Evolutionary conservation across 2,329 filamentous ascomycete genomes (phyloP).

Genomic region (Fusarium vanettenii): DNA sequence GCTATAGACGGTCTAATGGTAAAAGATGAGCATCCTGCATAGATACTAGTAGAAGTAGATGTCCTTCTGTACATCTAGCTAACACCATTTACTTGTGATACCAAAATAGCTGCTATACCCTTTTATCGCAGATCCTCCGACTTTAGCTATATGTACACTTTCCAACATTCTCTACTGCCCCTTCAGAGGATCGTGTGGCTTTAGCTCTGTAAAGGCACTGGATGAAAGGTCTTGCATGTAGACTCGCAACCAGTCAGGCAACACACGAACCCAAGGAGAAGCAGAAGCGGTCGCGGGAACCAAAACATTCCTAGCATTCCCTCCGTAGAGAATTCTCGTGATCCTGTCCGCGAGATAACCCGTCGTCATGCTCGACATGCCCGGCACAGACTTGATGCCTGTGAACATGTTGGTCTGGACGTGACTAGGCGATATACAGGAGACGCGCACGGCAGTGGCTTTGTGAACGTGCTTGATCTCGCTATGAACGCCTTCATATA

Average conservation of each 20-base stretch:
- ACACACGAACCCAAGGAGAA: background rate
- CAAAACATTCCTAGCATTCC: background rate
- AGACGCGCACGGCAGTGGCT: conserved; percentile 62
- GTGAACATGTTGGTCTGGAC: conserved; percentile 55
- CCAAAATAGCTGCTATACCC: background rate
- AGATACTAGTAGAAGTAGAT: background rate
- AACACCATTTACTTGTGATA: background rate
- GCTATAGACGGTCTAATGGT: too few relatives aligned
- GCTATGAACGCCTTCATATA: conserved; percentile 67
- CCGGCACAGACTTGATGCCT: conserved; percentile 18
- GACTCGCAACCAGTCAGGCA: background rate
- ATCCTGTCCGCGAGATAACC: background rate
- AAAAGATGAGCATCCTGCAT: too few relatives aligned
- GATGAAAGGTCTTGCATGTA: background rate
- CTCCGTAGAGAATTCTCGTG: background rate
- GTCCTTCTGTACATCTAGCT: too few relatives aligned
- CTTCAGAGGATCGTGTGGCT: background rate
- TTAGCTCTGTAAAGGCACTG: background rate
- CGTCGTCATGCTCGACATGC: conserved; percentile 5
- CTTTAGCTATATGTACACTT: background rate
- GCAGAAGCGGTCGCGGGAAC: background rate
- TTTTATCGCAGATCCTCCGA: background rate
- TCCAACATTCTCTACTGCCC: background rate
- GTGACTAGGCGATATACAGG: conserved; percentile 46
- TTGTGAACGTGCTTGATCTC: conserved; percentile 64